These are phyloP conservation scores for Syzygium oleosum DNA, from an alignment of 345 rosid genomes.

Conservation along the genomic window DNA sequence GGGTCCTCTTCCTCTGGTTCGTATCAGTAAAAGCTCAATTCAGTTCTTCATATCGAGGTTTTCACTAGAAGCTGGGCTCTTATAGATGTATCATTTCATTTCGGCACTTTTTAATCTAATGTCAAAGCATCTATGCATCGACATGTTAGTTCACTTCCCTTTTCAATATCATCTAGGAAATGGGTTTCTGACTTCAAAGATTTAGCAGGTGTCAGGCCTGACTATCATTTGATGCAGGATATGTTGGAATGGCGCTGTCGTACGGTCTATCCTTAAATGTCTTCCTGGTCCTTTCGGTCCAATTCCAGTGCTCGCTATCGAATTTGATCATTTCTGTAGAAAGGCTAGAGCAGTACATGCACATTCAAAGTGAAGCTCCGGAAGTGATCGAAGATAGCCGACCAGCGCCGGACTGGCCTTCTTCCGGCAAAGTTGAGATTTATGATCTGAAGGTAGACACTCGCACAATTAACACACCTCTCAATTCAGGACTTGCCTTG, in stretches of 20 bases:
- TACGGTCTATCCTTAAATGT: conserved; percentile 54
- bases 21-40: background rate
- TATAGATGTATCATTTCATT: background rate
- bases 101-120: background rate
- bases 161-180: background rate
- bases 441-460: conserved; percentile 35
- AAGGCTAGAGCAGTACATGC: conserved; percentile 61
- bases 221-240: conserved; percentile 17
- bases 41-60: background rate
- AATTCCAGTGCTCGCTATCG: conserved; percentile 36
- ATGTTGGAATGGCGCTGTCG: conserved; percentile 55
- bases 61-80: background rate
- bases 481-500: background rate
- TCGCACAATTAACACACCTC: background rate
- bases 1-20: conserved; percentile 51
- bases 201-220: background rate
- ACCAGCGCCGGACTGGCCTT: conserved; percentile 41
- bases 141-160: background rate
- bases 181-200: background rate
- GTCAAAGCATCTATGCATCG: background rate
- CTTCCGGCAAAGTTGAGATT: conserved; percentile 39
- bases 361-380: conserved; percentile 58
- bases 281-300: conserved; percentile 33
- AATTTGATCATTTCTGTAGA: conserved; percentile 47
- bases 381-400: conserved; percentile 34